Percentiles rank a stretch among this genome's conserved stretches.
phyloP scores from a whole-genome alignment of 768 basidiomycete species.

The Pholiota conissans region DNA sequence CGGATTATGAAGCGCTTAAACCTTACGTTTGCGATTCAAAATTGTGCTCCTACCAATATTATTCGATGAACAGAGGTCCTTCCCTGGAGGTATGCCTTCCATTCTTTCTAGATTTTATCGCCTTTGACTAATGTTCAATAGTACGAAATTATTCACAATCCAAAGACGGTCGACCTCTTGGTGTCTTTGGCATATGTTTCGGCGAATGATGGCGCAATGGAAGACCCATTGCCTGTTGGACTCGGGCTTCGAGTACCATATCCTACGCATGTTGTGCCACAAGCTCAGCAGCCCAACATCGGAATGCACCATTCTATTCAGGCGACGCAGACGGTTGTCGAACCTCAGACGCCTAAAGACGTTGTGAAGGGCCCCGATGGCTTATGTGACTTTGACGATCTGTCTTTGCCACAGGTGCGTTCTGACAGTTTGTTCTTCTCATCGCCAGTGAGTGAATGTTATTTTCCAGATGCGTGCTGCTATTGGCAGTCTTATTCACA shows the following conservation, averaged over 20 bases:
- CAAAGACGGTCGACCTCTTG: slow-evolving; percentile 65
- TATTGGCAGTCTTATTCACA: slow-evolving; percentile 43
- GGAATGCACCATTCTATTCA: too few relatives aligned
- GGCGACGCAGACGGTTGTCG: too few relatives aligned
- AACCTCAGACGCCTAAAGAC: too few relatives aligned
- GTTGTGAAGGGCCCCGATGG: too few relatives aligned
- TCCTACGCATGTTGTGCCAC: slow-evolving; percentile 23
- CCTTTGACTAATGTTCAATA: slow-evolving; percentile 19
- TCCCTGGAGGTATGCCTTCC: slow-evolving; percentile 56
- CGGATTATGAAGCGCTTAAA: slow-evolving; percentile 60
- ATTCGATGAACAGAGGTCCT: slow-evolving; percentile 61
- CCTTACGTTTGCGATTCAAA: slow-evolving; percentile 71
- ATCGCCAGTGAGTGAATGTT: too few relatives aligned
- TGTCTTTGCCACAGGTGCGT: slow-evolving; percentile 37
- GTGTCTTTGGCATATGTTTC: slow-evolving; percentile 62
- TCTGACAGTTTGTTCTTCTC: not conserved
- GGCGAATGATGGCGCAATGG: slow-evolving; percentile 50
- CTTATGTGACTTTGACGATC: slow-evolving; percentile 52
- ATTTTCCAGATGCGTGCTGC: slow-evolving; percentile 45
- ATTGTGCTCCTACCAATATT: slow-evolving; percentile 72
- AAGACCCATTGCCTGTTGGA: slow-evolving; percentile 61
- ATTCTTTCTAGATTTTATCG: not conserved
- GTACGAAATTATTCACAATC: slow-evolving; percentile 72
- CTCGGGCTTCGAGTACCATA: slow-evolving; percentile 55
- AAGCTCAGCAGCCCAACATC: not conserved